Base-by-base conservation (phyloP, 2,329 filamentous ascomycete species). In the Hymenoscyphus occultus region DNA sequence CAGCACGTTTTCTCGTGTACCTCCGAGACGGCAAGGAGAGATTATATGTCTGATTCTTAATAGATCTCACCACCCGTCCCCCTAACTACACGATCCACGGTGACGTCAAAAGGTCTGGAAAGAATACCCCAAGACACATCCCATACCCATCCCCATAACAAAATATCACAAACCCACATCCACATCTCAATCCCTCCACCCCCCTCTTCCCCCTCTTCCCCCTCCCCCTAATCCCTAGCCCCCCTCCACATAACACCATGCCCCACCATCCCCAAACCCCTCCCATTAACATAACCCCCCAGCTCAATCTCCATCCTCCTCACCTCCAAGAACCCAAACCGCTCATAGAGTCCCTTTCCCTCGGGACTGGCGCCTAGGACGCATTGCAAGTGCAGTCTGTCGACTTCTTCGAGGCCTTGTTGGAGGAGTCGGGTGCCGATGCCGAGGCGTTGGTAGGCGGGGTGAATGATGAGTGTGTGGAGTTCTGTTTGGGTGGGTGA, bases 281-380 rank as follows among this genome's bases (percentile, higher is more conserved):
- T 65, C 3, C 71, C 72, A 9, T 69, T 71, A 39, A 70, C 70
- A 71, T 74, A 75, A 58, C 67, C 66, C 68, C 63, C 68, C 62
- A 75, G 61, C 9, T 64, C 66, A 6, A 74, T 48, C 54, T 68
- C 63, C 65, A 71, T 70, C 4, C 42, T 61, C 19, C 67, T 56
- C 60, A 68, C 64, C n/a, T 68, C 66, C 32, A 56, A 62, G 66
- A 70, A 75, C 0, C 72, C 73, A 65, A 65, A 65, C 40, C 66
- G 71, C 56, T 62, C 65, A 65, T 74, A 75, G 39, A 74, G 58
- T 0, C 66, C 71, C 22, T 66, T 48, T 1, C 72, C 73, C 9
- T 64, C 62, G 2, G 67, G 66, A n/a, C 69, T 71, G 45, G 73
- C 71, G 31, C 70, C 72, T 1, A 75, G 61, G 2, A 74, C 68